Evolutionary conservation across 495 filamentous ascomycete species (phyloP).

Genomic region (Talaromyces adpressus): DNA sequence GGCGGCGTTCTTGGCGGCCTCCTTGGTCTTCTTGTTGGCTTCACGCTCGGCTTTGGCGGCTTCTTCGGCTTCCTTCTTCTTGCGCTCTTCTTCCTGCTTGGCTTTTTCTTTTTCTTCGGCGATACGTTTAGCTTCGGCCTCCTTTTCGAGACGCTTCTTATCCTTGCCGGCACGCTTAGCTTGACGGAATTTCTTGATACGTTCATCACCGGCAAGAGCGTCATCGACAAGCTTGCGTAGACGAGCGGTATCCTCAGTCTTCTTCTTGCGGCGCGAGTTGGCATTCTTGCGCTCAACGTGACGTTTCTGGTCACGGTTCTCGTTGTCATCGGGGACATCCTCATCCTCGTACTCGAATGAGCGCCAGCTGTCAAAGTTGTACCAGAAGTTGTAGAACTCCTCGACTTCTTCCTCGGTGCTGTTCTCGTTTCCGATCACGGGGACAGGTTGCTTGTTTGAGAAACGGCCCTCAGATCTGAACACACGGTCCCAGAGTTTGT

Average conservation of each 20-base stretch:
- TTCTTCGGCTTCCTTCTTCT: slow-evolving; percentile 76
- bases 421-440: slow-evolving; percentile 75
- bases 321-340: slow-evolving; percentile 97
- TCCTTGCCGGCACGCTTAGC: slow-evolving; percentile 87
- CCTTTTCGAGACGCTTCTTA: slow-evolving; percentile 82
- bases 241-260: slow-evolving; percentile 91
- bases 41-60: slow-evolving; percentile 74
- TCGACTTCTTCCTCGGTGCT: slow-evolving; percentile 83
- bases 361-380: slow-evolving; percentile 97
- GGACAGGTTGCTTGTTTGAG: slow-evolving; percentile 83
- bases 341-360: slow-evolving; percentile 98
- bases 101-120: slow-evolving; percentile 71
- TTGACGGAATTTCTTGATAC: slow-evolving; percentile 94
- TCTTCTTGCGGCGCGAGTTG: slow-evolving; percentile 96
- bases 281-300: slow-evolving; percentile 97
- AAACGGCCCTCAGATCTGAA: slow-evolving; percentile 90
- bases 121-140: slow-evolving; percentile 80
- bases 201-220: slow-evolving; percentile 71
- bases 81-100: slow-evolving; percentile 70
- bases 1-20: slow-evolving; percentile 92
- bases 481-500: slow-evolving; percentile 82
- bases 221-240: slow-evolving; percentile 86
- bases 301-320: slow-evolving; percentile 97
- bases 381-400: slow-evolving; percentile 98
- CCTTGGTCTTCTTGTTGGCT: slow-evolving; percentile 91